Base-by-base conservation (phyloP, 352 stramenopile species). In the Saprolegnia parasitica region DNA sequence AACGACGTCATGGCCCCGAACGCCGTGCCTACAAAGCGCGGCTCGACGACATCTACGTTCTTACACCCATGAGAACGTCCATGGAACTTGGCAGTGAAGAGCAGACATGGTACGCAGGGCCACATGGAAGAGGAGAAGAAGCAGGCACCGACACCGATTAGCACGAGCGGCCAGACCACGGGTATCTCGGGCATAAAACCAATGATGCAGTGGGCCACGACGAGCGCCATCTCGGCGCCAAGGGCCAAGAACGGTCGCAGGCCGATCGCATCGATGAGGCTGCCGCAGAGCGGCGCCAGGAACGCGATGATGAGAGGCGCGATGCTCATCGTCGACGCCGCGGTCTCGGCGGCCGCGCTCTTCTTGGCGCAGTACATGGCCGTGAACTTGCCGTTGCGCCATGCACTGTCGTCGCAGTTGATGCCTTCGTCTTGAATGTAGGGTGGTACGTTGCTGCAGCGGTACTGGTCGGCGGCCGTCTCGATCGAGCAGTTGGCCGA, bases 1-100 rank as follows among this genome's bases (percentile, higher is more conserved):
- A 70, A 70, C 45, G 63, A 35, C 24, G 63, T 63, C 29, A 63
- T 70, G 0, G 54, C 54, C 5, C 63, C 63, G 62, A 63, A 70
- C 1, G 63, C 63, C 13, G 63, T 70, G 45, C 63, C 63, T 4
- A 70, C 54, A 37, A 63, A 46, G 13, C 37, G 46, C 20, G 63
- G 42, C 18, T 70, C 63, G n/a, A 70, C 63, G 18, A 60, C 49
- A 23, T 63, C 63, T 70, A 70, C 21, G 29, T 5, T 35, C 40
- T 4, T 11, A 23, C 18, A 67, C 5, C 9, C 63, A 4, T 63
- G 11, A 46, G 21, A n/a, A n/a, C n/a, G n/a, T n/a, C n/a, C n/a
- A 56, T 23, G 4, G 11, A 37, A 46, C 24, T 58, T 24, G 9
- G 24, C 2, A 61, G 3, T 62, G 3, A 55, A 35, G 13, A 20